phyloP scores from a whole-genome alignment of 75 land plant genomes.

The Picea sitchensis region DNA sequence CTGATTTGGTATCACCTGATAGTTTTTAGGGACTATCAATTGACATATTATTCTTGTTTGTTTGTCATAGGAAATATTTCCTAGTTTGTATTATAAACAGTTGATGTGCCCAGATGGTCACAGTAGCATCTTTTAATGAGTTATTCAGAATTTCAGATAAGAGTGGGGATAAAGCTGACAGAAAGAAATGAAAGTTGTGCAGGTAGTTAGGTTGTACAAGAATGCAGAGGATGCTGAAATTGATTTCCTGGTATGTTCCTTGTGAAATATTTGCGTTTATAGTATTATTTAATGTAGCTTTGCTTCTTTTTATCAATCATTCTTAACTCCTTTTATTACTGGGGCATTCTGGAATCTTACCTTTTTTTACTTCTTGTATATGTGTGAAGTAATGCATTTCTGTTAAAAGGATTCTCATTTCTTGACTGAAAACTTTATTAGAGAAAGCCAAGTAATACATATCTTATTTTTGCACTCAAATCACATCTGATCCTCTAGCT shows the following conservation, averaged over 20 bases:
- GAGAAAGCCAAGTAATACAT: no score
- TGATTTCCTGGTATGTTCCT: slow-evolving; percentile 60
- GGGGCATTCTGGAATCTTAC: no score
- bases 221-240: slow-evolving; percentile 69
- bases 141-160: not conserved
- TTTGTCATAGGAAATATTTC: not conserved
- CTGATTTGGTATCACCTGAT: not conserved
- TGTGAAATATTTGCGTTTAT: not conserved
- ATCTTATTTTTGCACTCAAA: no score
- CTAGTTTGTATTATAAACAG: not conserved
- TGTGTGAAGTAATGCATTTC: no score
- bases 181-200: slow-evolving; percentile 13
- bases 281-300: not conserved
- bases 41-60: not conserved
- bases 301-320: not conserved
- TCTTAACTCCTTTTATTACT: no score
- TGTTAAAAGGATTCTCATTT: no score
- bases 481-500: no score
- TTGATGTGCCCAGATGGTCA: no score
- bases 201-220: slow-evolving; percentile 69
- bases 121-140: no score
- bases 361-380: no score
- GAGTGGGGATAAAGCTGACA: not conserved
- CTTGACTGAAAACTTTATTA: no score
- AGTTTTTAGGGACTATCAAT: not conserved